Conservation (phyloP, 1,284 basidiomycete species). For the Veloboletus limbatus region DNA sequence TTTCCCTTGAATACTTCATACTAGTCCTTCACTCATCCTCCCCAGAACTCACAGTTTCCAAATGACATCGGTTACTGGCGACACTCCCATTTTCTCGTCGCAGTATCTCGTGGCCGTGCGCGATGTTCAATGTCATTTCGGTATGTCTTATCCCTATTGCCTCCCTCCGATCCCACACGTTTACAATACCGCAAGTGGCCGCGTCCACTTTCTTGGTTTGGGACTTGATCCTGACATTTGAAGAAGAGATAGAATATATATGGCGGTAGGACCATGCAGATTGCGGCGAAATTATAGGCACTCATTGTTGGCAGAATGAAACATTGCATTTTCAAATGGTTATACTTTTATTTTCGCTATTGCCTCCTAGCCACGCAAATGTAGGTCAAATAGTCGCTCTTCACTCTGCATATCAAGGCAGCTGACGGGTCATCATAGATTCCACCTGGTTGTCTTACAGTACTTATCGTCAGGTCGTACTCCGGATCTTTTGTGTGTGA, state of each 20-base stretch:
- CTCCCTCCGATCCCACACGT: background rate
- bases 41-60: background rate
- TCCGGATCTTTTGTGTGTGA: constrained; percentile 7
- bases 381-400: constrained; percentile 9
- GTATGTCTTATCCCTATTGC: constrained; percentile 2
- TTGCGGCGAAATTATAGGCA: background rate
- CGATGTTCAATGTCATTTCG: constrained; percentile 10
- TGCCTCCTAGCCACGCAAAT: constrained; percentile 14
- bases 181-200: constrained; percentile 13
- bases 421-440: constrained; percentile 8
- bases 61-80: constrained; percentile 4
- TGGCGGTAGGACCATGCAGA: constrained; percentile 20
- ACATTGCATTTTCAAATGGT: constrained; percentile 15
- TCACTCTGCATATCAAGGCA: background rate
- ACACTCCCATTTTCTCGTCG: constrained; percentile 4
- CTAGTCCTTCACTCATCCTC: background rate
- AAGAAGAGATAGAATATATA: constrained; percentile 19
- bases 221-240: constrained; percentile 19
- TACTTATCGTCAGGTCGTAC: constrained; percentile 13
- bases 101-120: constrained; percentile 8
- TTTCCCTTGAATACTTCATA: background rate
- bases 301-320: constrained; percentile 12
- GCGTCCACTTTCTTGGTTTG: constrained; percentile 16
- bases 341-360: constrained; percentile 25
- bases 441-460: constrained; percentile 9